Conservation (phyloP, 352 stramenopile species). For the Phytophthora cajani region DNA sequence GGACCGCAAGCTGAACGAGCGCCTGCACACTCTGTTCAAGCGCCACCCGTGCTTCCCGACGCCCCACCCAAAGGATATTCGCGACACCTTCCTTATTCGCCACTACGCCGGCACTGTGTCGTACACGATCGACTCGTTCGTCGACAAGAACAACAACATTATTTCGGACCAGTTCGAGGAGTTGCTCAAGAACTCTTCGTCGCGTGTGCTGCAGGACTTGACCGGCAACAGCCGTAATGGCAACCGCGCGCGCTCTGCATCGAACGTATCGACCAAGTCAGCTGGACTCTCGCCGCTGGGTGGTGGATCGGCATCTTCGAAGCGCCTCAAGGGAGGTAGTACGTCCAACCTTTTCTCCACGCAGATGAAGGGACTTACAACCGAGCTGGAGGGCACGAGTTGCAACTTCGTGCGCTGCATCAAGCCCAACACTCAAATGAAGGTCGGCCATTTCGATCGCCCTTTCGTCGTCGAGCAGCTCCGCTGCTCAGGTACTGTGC, state of each 20-base stretch:
- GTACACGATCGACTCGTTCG: slow-evolving; percentile 88
- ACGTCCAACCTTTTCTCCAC: slow-evolving; percentile 79
- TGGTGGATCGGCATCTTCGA: slow-evolving; percentile 54
- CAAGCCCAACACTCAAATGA: slow-evolving; percentile 96
- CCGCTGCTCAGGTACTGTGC: slow-evolving; percentile 73
- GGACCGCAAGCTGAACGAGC: slow-evolving; percentile 88
- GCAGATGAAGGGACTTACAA: slow-evolving; percentile 88
- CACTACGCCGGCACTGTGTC: slow-evolving; percentile 87
- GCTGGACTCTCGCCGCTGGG: slow-evolving; percentile 34
- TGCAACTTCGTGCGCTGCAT: slow-evolving; percentile 96
- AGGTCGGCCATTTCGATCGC: slow-evolving; percentile 80
- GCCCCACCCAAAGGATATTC: slow-evolving; percentile 85
- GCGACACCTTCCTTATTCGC: slow-evolving; percentile 85
- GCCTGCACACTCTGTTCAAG: slow-evolving; percentile 84
- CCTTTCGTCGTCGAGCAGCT: slow-evolving; percentile 81
- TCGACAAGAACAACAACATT: slow-evolving; percentile 94
- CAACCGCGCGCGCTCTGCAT: slow-evolving; percentile 51
- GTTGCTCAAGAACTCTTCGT: slow-evolving; percentile 80
- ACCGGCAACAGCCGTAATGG: slow-evolving; percentile 51
- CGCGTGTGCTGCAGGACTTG: slow-evolving; percentile 76
- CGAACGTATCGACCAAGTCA: slow-evolving; percentile 56
- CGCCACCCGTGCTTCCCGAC: slow-evolving; percentile 83
- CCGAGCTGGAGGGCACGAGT: slow-evolving; percentile 83
- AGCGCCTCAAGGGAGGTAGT: slow-evolving; percentile 71
- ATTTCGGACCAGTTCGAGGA: slow-evolving; percentile 91